A percentile compares a stretch with the other conserved stretches of the same genome.
phyloP scores from a whole-genome alignment of 208 protist species.

The Kentomonas sorsogonicus region DNA sequence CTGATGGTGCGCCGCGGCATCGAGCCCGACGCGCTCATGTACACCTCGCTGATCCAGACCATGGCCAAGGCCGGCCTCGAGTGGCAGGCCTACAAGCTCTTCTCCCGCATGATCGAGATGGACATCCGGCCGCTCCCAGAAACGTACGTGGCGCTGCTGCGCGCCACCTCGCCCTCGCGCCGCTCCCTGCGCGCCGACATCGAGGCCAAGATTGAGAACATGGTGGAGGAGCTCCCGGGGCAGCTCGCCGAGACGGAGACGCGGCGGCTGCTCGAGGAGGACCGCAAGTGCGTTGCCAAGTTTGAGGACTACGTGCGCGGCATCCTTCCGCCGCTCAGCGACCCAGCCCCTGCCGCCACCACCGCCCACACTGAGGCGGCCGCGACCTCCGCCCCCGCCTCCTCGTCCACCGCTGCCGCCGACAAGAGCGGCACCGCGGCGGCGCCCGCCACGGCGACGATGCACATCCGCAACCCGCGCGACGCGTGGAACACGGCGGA shows the following conservation, averaged over 20 bases:
- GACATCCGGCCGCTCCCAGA: constrained; percentile 81
- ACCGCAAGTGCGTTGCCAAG: constrained; percentile 64
- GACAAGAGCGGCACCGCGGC: neutral
- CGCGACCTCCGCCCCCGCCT: neutral
- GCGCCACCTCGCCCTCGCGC: constrained; percentile 65
- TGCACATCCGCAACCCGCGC: constrained; percentile 77
- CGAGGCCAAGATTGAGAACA: constrained; percentile 77
- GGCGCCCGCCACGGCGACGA: constrained; percentile 23
- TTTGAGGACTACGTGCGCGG: constrained; percentile 84
- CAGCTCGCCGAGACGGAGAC: constrained; percentile 66
- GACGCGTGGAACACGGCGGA: constrained; percentile 75
- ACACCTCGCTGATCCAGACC: constrained; percentile 86
- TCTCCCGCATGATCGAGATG: constrained; percentile 89
- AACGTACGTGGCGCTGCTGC: constrained; percentile 83
- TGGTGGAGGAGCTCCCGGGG: constrained; percentile 62
- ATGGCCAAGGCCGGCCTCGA: constrained; percentile 84
- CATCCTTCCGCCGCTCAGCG: constrained; percentile 28
- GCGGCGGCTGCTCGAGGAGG: constrained; percentile 53
- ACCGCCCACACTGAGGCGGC: neutral
- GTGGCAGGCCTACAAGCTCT: constrained; percentile 93
- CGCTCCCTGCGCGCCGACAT: constrained; percentile 65
- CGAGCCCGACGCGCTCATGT: constrained; percentile 88
- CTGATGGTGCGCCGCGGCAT: constrained; percentile 90
- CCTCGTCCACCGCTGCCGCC: neutral
- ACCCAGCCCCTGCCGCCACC: neutral